Evolutionary conservation across 176 grass and related monocot species (phyloP).

Genomic region (Secale cereale): DNA sequence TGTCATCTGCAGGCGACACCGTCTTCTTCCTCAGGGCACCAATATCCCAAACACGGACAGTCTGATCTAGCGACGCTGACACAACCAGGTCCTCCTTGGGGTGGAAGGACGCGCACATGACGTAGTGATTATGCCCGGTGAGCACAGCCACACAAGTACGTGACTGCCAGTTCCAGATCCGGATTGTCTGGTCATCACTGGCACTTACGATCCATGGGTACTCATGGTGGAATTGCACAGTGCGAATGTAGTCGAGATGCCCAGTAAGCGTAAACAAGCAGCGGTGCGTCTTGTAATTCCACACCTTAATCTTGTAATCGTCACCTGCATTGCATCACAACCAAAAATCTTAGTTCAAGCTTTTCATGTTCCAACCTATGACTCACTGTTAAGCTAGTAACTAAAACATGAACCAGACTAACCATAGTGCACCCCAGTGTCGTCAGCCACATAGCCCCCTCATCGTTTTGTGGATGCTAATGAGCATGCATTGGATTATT

Average conservation of each 20-base stretch:
- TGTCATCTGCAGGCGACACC: conserved; percentile 56
- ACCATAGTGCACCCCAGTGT: neutral
- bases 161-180: conserved; percentile 85
- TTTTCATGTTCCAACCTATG: neutral
- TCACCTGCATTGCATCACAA: conserved; percentile 58
- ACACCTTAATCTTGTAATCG: conserved; percentile 99
- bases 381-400: neutral
- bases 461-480: neutral
- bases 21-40: conserved; percentile 72
- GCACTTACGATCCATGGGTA: conserved; percentile 79
- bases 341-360: neutral
- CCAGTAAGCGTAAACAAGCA: conserved; percentile 97
- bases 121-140: conserved; percentile 83
- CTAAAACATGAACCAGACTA: neutral
- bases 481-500: neutral
- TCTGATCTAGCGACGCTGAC: conserved; percentile 82
- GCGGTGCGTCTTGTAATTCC: conserved; percentile 99
- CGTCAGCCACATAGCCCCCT: neutral
- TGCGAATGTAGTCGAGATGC: conserved; percentile 96
- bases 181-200: conserved; percentile 82
- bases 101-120: conserved; percentile 85
- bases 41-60: conserved; percentile 82
- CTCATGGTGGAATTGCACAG: conserved; percentile 93
- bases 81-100: conserved; percentile 77
- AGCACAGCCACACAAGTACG: conserved; percentile 73